These are phyloP conservation scores for Mycena vulgaris DNA, from an alignment of 768 basidiomycete species.

Conservation along the genomic window DNA sequence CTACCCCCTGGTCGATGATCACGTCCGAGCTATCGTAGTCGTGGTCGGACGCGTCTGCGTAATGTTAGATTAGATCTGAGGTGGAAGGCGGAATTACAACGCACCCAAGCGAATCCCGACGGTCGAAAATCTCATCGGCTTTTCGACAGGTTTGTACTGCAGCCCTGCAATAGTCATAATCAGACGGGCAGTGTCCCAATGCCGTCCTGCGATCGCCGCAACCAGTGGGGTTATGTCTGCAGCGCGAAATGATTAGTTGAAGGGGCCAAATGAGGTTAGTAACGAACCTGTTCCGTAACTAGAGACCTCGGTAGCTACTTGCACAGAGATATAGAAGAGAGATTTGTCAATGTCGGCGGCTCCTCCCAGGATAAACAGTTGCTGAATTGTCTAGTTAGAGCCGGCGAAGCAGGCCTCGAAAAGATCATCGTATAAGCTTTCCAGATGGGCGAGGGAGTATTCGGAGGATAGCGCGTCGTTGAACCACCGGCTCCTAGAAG, in stretches of 20 bases:
- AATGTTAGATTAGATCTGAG: too few species aligned
- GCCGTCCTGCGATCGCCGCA: conserved; percentile 63
- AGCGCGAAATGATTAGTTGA: background rate
- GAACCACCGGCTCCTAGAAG: too few species aligned
- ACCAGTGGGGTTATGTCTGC: conserved; percentile 64
- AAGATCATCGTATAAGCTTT: conserved; percentile 65
- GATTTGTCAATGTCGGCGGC: conserved; percentile 44
- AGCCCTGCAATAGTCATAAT: conserved; percentile 69
- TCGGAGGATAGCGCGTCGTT: too few species aligned
- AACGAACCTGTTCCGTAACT: too few species aligned
- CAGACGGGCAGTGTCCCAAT: conserved; percentile 72
- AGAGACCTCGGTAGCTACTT: too few species aligned
- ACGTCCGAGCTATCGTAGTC: conserved; percentile 58
- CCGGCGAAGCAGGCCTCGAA: conserved; percentile 70
- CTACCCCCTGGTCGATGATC: conserved; percentile 51
- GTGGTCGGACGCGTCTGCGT: conserved; percentile 40
- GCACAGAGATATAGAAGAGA: too few species aligned
- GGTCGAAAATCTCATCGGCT: conserved; percentile 28
- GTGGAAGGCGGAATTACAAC: too few species aligned
- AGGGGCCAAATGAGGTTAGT: too few species aligned
- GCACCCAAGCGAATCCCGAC: too few species aligned
- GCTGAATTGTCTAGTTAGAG: conserved; percentile 63
- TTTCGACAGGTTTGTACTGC: conserved; percentile 62
- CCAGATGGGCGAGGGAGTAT: too few species aligned
- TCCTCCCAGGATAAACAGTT: conserved; percentile 58